Conservation (phyloP, 2,329 filamentous ascomycete species). For the Aspergillus felis region DNA sequence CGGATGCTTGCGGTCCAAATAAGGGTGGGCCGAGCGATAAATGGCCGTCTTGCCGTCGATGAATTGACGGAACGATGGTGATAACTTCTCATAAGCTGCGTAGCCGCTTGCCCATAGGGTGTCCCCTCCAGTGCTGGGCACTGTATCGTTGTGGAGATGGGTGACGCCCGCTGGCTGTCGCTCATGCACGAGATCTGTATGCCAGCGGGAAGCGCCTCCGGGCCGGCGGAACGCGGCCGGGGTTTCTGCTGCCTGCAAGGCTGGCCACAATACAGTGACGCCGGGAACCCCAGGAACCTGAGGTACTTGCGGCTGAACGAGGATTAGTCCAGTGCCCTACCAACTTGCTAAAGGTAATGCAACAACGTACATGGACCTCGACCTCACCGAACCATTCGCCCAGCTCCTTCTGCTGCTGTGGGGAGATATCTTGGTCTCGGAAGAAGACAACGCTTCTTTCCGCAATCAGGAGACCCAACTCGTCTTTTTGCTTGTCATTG, state of each 20-base stretch:
- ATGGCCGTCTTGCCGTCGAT: constrained; percentile 65
- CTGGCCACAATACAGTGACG: constrained; percentile 67
- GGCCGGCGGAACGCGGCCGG: constrained; percentile 62
- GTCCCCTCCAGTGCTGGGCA: constrained; percentile 63
- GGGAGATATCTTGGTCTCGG: constrained; percentile 57
- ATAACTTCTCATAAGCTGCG: constrained; percentile 68
- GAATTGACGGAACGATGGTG: constrained; percentile 64
- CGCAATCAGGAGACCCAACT: constrained; percentile 59
- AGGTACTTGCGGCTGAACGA: constrained; percentile 61
- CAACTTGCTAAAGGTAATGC: not conserved
- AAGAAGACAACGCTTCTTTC: constrained; percentile 66
- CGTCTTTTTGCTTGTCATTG: constrained; percentile 56
- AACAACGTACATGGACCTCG: constrained; percentile 60
- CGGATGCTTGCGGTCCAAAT: constrained; percentile 61
- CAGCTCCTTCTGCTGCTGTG: constrained; percentile 60
- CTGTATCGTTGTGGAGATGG: constrained; percentile 65
- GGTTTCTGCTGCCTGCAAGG: constrained; percentile 59
- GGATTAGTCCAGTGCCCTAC: not conserved
- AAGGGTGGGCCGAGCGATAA: constrained; percentile 63
- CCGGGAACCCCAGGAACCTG: constrained; percentile 65
- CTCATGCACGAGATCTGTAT: constrained; percentile 68
- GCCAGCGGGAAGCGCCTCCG: constrained; percentile 66
- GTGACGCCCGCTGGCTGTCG: constrained; percentile 67
- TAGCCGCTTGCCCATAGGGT: constrained; percentile 71
- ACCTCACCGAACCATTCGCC: constrained; percentile 63